These are phyloP conservation scores for Penicillium sp. DNA, from an alignment of 2,329 filamentous ascomycete genomes.

Conservation along the genomic window DNA sequence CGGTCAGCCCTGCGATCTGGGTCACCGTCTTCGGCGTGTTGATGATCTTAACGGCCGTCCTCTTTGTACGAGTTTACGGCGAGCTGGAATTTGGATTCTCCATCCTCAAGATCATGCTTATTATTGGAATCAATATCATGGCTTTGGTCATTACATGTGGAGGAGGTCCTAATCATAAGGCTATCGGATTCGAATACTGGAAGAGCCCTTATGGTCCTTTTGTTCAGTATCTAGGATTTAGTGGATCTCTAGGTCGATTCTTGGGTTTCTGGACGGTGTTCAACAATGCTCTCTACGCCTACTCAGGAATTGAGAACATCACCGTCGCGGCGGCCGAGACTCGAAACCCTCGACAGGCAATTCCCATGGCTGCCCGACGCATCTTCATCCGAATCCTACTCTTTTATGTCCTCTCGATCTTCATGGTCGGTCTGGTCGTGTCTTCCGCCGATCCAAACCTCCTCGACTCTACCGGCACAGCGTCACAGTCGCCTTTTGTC, in stretches of 20 bases:
- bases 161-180: constrained; percentile 31
- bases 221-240: constrained; percentile 42
- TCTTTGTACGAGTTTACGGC: constrained; percentile 42
- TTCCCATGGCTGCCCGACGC: constrained; percentile 54
- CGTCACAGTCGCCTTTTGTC: constrained; percentile 40
- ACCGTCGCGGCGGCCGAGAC: constrained; percentile 55
- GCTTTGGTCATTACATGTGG: constrained; percentile 47
- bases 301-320: constrained; percentile 49
- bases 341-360: constrained; percentile 49
- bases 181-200: constrained; percentile 48
- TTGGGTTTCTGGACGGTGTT: constrained; percentile 42
- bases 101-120: constrained; percentile 59
- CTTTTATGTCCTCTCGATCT: constrained; percentile 57
- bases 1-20: constrained; percentile 49
- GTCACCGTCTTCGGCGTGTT: constrained; percentile 41
- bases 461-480: constrained; percentile 47
- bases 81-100: constrained; percentile 59
- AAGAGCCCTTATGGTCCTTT: constrained; percentile 39
- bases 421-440: constrained; percentile 46
- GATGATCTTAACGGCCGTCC: constrained; percentile 35
- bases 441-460: constrained; percentile 50
- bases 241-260: constrained; percentile 46
- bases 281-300: constrained; percentile 25
- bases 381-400: constrained; percentile 56
- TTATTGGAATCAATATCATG: constrained; percentile 63